A percentile compares a stretch with the other conserved stretches of the same genome.
Conservation (phyloP, 306 rosid genomes). For the Malus sieversii region DNA sequence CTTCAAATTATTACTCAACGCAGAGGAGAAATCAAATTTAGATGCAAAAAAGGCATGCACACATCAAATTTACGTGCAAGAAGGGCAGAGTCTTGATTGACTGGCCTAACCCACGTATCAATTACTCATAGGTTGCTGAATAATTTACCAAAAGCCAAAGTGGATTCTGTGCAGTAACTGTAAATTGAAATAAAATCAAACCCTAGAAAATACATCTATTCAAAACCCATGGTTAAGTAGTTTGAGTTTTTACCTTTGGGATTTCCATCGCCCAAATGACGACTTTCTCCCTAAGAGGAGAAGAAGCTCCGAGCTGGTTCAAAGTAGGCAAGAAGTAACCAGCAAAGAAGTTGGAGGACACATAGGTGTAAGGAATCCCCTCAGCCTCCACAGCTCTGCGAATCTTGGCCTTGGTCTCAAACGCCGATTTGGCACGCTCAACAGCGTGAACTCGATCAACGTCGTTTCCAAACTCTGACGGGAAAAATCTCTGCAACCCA, state of each 20-base stretch:
- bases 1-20: no score
- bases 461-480: slow-evolving; percentile 41
- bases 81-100: no score
- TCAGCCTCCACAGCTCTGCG: slow-evolving; percentile 31
- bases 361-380: slow-evolving; percentile 36
- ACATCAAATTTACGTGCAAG: no score
- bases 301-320: slow-evolving; percentile 23
- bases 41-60: no score
- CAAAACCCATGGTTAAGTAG: neutral
- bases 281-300: slow-evolving; percentile 32
- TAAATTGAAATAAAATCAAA: neutral
- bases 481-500: slow-evolving; percentile 30
- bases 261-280: slow-evolving; percentile 37
- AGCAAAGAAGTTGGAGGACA: slow-evolving; percentile 29
- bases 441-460: slow-evolving; percentile 36
- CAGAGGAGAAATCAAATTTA: no score
- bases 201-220: neutral
- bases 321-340: slow-evolving; percentile 27
- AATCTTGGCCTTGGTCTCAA: slow-evolving; percentile 15
- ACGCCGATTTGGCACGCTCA: slow-evolving; percentile 32
- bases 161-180: neutral
- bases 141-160: no score
- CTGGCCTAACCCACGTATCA: no score
- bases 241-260: slow-evolving; percentile 16
- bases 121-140: no score